These are phyloP conservation scores for Jackrogersella minutella DNA, from an alignment of 495 filamentous ascomycete species.

Conservation along the genomic window DNA sequence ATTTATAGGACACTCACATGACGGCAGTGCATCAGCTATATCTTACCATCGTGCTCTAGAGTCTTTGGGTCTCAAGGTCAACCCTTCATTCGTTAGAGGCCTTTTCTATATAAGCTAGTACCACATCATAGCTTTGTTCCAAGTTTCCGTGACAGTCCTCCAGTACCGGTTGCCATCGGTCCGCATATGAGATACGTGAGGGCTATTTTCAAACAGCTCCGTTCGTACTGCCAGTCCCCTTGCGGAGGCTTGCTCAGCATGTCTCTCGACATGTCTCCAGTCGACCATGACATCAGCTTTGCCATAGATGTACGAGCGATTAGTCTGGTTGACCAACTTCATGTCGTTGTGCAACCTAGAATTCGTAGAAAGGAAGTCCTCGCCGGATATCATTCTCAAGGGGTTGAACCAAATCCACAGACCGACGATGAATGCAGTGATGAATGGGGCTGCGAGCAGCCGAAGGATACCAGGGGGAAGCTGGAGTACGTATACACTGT, in stretches of 20 bases:
- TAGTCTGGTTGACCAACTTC: conserved; percentile 42
- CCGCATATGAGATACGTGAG: conserved; percentile 55
- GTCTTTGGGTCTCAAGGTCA: background rate
- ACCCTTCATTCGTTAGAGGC: background rate
- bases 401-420: conserved; percentile 44
- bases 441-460: conserved; percentile 40
- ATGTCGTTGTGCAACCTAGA: conserved; percentile 45
- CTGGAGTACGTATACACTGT: conserved; percentile 42
- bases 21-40: background rate
- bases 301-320: conserved; percentile 55
- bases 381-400: conserved; percentile 35
- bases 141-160: conserved; percentile 48
- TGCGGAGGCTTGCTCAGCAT: conserved; percentile 45
- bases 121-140: conserved; percentile 36
- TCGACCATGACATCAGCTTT: conserved; percentile 51
- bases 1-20: background rate
- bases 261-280: conserved; percentile 50
- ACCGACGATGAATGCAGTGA: conserved; percentile 38
- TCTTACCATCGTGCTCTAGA: background rate
- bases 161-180: conserved; percentile 53
- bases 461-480: conserved; percentile 24
- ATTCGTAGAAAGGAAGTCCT: conserved; percentile 41
- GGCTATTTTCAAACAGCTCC: conserved; percentile 49
- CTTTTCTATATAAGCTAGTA: background rate
- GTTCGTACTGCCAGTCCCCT: conserved; percentile 45